Percentiles rank a stretch among this genome's conserved stretches.
These are phyloP conservation scores for Arabis alpina DNA, from an alignment of 345 rosid genomes.

Conservation along the genomic window DNA sequence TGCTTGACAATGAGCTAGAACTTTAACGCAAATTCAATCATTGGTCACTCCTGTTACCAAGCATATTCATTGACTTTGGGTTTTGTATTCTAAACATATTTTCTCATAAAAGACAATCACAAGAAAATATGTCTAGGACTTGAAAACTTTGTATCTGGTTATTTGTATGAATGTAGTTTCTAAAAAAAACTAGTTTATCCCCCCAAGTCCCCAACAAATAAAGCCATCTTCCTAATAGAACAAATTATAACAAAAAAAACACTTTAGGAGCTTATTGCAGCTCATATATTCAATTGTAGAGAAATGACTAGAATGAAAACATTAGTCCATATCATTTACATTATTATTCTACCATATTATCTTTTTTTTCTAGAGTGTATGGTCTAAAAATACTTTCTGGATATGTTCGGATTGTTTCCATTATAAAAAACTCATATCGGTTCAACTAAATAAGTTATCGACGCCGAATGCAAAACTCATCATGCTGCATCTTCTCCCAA, in stretches of 20 bases:
- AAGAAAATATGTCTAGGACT: background rate
- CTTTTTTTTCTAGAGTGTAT: conserved; percentile 3
- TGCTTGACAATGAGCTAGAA: background rate
- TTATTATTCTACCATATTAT: background rate
- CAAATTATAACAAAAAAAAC: no score
- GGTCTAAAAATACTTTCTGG: background rate
- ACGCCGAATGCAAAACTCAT: background rate
- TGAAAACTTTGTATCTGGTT: background rate
- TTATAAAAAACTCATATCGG: background rate
- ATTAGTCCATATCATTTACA: background rate
- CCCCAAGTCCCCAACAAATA: no score
- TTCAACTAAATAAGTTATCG: conserved; percentile 5
- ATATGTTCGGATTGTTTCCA: background rate
- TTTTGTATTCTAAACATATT: background rate
- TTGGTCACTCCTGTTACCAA: background rate
- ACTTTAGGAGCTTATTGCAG: no score
- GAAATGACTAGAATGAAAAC: background rate
- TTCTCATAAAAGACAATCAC: background rate
- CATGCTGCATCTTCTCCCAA: conserved; percentile 35
- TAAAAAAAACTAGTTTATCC: no score
- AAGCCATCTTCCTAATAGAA: no score
- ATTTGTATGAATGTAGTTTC: background rate
- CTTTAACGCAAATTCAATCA: background rate
- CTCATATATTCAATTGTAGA: background rate
- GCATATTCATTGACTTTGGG: conserved; percentile 8